These are phyloP conservation scores for Axilococcus clingmanii DNA, from an alignment of 139 green algal genomes.

Conservation along the genomic window DNA sequence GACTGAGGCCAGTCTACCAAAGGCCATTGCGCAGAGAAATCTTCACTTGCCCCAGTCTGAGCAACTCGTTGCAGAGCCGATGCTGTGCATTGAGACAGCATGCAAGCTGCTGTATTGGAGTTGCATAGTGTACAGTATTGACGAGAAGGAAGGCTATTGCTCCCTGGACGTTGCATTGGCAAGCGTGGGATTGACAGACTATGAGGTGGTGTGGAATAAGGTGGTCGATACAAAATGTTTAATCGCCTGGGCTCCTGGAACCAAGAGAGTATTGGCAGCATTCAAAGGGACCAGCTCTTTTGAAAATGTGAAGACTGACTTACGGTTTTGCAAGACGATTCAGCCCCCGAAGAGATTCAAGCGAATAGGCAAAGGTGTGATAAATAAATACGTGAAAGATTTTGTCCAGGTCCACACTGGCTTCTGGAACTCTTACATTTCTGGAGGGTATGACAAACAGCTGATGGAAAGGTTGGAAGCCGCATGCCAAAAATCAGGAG, in stretches of 20 bases:
- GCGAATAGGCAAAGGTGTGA: background rate
- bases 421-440: constrained; percentile 14
- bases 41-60: background rate
- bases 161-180: constrained; percentile 3
- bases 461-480: constrained; percentile 1
- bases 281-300: constrained; percentile 28
- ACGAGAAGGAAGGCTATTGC: background rate
- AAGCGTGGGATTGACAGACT: constrained; percentile 5
- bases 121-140: constrained; percentile 25
- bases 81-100: constrained; percentile 57
- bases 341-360: constrained; percentile 3
- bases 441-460: constrained; percentile 1
- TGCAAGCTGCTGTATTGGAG: constrained; percentile 51
- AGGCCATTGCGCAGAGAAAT: background rate
- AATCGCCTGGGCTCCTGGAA: constrained; percentile 29
- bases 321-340: constrained; percentile 11
- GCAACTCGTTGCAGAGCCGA: constrained; percentile 21
- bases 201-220: constrained; percentile 28
- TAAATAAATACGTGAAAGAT: background rate
- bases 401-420: background rate
- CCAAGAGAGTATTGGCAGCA: constrained; percentile 15
- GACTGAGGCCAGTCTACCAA: constrained; percentile 15
- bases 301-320: constrained; percentile 35
- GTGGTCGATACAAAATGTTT: constrained; percentile 20
- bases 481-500: background rate